A percentile compares a stretch with the other conserved stretches of the same genome.
Conservation (phyloP, 805 yeast species). For the Zygosaccharomyces kombuchaensis region DNA sequence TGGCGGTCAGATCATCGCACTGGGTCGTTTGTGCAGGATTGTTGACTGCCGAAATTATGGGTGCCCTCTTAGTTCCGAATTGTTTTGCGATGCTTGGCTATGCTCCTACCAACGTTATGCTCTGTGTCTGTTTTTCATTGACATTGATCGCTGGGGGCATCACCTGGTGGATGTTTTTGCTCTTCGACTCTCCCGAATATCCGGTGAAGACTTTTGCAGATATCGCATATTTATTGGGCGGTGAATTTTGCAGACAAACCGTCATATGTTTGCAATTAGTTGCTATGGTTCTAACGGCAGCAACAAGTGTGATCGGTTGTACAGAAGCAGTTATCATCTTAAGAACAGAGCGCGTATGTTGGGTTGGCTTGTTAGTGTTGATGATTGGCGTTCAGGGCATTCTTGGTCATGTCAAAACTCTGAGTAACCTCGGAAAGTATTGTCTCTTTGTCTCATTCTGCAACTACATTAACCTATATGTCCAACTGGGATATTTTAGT, state of each 20-base stretch:
- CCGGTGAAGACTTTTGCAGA: constrained; percentile 6
- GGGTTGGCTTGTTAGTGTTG: constrained; percentile 3
- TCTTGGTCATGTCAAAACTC: constrained; percentile 2
- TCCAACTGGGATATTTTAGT: constrained; percentile 4
- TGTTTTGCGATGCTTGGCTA: constrained; percentile 4
- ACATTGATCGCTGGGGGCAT: constrained; percentile 4
- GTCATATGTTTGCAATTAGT: constrained; percentile 4
- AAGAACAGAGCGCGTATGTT: constrained; percentile 4
- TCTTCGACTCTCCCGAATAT: constrained; percentile 6
- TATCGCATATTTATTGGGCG: constrained; percentile 4
- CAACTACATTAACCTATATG: constrained; percentile 4
- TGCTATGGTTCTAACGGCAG: constrained; percentile 6
- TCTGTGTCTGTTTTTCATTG: neutral
- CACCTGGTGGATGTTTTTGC: constrained; percentile 6
- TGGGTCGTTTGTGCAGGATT: constrained; percentile 6
- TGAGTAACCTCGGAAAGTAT: constrained; percentile 6
- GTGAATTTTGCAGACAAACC: neutral
- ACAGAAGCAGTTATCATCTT: constrained; percentile 3
- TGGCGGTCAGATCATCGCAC: constrained; percentile 4
- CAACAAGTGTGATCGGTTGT: constrained; percentile 3
- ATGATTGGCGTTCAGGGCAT: constrained; percentile 3
- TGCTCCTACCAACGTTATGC: constrained; percentile 5
- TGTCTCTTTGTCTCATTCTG: constrained; percentile 6
- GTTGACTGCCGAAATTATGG: constrained; percentile 6
- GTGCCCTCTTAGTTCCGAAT: constrained; percentile 6